Conservation (phyloP, 345 rosid species). For the Stellera chamaejasme region DNA sequence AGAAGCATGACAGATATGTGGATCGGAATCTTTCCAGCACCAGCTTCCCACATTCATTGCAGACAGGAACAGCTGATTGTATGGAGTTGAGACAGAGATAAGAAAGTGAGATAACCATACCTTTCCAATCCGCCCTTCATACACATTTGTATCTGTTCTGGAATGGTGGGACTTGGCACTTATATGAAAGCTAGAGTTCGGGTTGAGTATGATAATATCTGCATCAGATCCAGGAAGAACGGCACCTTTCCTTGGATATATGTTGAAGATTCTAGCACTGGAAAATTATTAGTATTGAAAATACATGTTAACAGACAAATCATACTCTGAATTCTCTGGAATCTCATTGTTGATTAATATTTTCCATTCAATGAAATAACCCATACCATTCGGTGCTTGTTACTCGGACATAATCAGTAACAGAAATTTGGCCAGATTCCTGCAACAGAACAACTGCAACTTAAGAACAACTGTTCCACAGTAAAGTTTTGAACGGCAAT, state of each 20-base stretch:
- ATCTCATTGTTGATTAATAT: too few species aligned
- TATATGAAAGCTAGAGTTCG: conserved; percentile 70
- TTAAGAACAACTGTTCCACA: background rate
- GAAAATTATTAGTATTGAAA: background rate
- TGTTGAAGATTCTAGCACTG: conserved; percentile 92
- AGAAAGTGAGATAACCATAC: conserved; percentile 26
- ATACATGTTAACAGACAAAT: background rate
- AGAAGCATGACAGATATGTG: too few species aligned
- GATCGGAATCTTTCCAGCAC: too few species aligned
- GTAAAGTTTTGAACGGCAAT: too few species aligned
- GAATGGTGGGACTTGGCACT: conserved; percentile 76
- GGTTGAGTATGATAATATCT: conserved; percentile 84
- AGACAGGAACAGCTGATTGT: background rate
- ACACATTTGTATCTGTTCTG: conserved; percentile 79
- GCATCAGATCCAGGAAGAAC: conserved; percentile 94
- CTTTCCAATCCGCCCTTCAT: conserved; percentile 72
- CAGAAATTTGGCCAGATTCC: conserved; percentile 76
- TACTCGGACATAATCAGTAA: conserved; percentile 57
- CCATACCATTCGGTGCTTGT: conserved; percentile 82
- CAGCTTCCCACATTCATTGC: too few species aligned
- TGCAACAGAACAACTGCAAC: conserved; percentile 16
- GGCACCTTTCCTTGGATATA: conserved; percentile 94
- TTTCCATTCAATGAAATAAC: too few species aligned
- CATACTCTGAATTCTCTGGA: background rate
- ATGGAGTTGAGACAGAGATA: background rate